Evolutionary conservation across 75 land plant species (phyloP).

Genomic region (Sequoia sempervirens): DNA sequence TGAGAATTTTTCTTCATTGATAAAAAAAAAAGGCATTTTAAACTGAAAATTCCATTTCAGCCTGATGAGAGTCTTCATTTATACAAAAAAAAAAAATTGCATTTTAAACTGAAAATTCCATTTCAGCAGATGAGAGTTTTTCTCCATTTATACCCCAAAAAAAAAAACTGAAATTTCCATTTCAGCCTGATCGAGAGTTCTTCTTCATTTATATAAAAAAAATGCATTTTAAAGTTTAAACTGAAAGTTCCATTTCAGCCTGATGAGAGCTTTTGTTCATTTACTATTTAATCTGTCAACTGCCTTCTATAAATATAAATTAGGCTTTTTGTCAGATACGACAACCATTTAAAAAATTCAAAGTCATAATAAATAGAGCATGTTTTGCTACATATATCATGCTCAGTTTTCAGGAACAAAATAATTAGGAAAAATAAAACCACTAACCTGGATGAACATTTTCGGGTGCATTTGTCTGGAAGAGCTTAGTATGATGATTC

Average conservation of each 20-base stretch:
- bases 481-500: constrained; percentile 86
- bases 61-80: too few species aligned
- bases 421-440: background rate
- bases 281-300: background rate
- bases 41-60: too few species aligned
- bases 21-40: too few species aligned
- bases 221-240: background rate
- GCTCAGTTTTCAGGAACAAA: background rate
- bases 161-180: constrained; percentile 21
- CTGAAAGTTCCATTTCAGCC: background rate
- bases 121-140: too few species aligned
- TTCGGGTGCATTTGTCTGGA: constrained; percentile 35
- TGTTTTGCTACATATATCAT: background rate
- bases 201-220: background rate
- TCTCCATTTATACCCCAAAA: too few species aligned
- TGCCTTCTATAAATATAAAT: background rate
- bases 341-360: background rate
- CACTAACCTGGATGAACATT: constrained; percentile 73
- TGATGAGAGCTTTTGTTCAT: background rate
- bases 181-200: background rate
- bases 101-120: too few species aligned
- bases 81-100: too few species aligned
- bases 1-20: too few species aligned
- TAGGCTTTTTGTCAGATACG: background rate
- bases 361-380: background rate